A percentile compares a stretch with the other conserved stretches of the same genome.
Evolutionary conservation across 768 basidiomycete genomes (phyloP).

Genomic region (Cystobasidium onofrii): DNA sequence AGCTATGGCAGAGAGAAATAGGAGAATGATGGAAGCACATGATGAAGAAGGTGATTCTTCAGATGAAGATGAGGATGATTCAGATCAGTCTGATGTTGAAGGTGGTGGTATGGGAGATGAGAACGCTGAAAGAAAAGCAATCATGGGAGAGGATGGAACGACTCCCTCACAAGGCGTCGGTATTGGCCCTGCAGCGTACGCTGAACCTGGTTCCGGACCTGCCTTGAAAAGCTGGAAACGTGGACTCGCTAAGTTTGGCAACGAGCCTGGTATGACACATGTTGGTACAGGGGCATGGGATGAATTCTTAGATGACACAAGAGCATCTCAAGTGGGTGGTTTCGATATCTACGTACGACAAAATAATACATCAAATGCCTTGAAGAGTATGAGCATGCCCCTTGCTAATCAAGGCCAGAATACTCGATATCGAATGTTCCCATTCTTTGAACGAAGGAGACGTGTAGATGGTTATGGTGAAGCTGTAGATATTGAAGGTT

Average conservation of each 20-base stretch:
- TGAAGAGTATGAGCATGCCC: slow-evolving; percentile 46
- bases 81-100: slow-evolving; percentile 54
- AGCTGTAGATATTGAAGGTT: slow-evolving; percentile 87
- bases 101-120: slow-evolving; percentile 49
- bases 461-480: slow-evolving; percentile 94
- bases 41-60: slow-evolving; percentile 55
- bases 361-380: neutral
- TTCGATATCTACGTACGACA: slow-evolving; percentile 78
- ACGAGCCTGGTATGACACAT: slow-evolving; percentile 47
- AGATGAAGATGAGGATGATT: slow-evolving; percentile 57
- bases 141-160: neutral
- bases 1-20: slow-evolving; percentile 70
- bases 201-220: slow-evolving; percentile 19
- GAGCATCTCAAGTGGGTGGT: slow-evolving; percentile 54
- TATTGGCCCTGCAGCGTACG: slow-evolving; percentile 5
- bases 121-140: slow-evolving; percentile 31
- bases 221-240: slow-evolving; percentile 3
- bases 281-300: slow-evolving; percentile 44
- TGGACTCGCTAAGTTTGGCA: slow-evolving; percentile 8
- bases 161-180: neutral
- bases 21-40: slow-evolving; percentile 86
- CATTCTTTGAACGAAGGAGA: slow-evolving; percentile 83
- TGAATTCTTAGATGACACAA: slow-evolving; percentile 35
- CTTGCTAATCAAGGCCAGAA: slow-evolving; percentile 43
- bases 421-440: slow-evolving; percentile 85